Conservation (phyloP, 2,329 filamentous ascomycete genomes). For the Lasiodiplodia theobromae region DNA sequence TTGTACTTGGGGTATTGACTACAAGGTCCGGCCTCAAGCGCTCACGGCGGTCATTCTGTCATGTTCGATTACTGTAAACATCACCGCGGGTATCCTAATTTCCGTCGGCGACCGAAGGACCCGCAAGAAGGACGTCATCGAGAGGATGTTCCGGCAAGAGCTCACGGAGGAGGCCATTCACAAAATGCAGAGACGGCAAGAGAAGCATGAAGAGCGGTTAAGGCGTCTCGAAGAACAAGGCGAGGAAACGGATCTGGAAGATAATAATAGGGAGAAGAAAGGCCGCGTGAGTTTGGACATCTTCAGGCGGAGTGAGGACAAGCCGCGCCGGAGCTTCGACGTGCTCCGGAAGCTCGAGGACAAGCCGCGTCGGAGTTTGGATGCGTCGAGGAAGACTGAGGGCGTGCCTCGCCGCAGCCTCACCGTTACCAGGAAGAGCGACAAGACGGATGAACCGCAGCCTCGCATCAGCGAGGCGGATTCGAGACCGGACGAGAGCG, state of each 20-base stretch:
- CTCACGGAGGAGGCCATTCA: slow-evolving; percentile 68
- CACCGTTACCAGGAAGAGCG: slow-evolving; percentile 3
- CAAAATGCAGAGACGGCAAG: slow-evolving; percentile 25
- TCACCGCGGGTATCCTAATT: slow-evolving; percentile 75
- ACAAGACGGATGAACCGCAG: slow-evolving; percentile 1
- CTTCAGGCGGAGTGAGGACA: slow-evolving; percentile 13
- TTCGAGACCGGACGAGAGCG: not conserved
- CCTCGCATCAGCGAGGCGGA: slow-evolving; percentile 16
- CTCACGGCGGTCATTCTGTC: slow-evolving; percentile 81
- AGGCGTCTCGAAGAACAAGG: slow-evolving; percentile 11
- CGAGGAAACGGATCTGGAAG: slow-evolving; percentile 10
- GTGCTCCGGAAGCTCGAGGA: slow-evolving; percentile 11
- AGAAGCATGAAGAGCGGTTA: slow-evolving; percentile 25
- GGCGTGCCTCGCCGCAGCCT: slow-evolving; percentile 1
- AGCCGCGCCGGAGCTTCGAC: slow-evolving; percentile 14
- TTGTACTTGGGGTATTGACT: slow-evolving; percentile 76
- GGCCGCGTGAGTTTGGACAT: slow-evolving; percentile 14
- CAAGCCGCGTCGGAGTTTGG: not conserved
- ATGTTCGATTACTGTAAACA: slow-evolving; percentile 76
- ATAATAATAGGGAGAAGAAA: slow-evolving; percentile 5
- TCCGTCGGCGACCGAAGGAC: slow-evolving; percentile 74
- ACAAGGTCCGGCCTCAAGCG: slow-evolving; percentile 69
- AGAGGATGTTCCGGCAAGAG: slow-evolving; percentile 74
- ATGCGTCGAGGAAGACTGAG: not conserved
- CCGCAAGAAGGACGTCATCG: slow-evolving; percentile 81